A percentile compares a stretch with the other conserved stretches of the same genome.
Conservation (phyloP, 2,329 filamentous ascomycete species). For the Aphanocladium album region DNA sequence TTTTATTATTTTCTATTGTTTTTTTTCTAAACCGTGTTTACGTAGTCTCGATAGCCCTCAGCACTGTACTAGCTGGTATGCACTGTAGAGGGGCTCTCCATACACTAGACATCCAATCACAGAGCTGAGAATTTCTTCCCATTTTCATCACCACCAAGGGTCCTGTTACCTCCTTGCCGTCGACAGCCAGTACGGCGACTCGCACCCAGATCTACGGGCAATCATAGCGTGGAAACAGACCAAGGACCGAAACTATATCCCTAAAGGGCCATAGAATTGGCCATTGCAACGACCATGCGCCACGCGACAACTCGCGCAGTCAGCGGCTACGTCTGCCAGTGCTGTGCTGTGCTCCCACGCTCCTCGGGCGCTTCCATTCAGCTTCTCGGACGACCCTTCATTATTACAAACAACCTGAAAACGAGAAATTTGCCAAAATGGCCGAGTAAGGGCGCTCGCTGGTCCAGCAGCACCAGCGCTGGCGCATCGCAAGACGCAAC, state of each 20-base stretch:
- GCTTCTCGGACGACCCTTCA: slow-evolving; percentile 20
- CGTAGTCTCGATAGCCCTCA: too few species aligned
- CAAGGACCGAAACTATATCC: not conserved
- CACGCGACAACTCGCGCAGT: slow-evolving; percentile 28
- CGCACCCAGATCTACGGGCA: not conserved
- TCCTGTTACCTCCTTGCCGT: not conserved
- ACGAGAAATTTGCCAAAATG: not conserved
- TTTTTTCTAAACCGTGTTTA: too few species aligned
- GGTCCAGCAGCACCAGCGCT: slow-evolving; percentile 23
- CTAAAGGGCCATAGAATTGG: too few species aligned
- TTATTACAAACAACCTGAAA: slow-evolving; percentile 8
- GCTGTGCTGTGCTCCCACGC: slow-evolving; percentile 34
- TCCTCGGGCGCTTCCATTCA: slow-evolving; percentile 18
- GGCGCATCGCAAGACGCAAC: not conserved
- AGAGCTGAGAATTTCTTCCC: slow-evolving; percentile 8
- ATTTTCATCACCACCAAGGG: not conserved
- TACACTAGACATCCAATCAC: not conserved
- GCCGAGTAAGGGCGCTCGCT: slow-evolving; percentile 19
- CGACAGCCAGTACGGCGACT: not conserved
- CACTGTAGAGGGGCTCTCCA: not conserved
- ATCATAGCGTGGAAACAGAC: not conserved
- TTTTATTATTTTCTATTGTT: too few species aligned
- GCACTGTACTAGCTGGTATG: not conserved
- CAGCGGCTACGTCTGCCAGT: slow-evolving; percentile 38
- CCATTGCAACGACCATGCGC: slow-evolving; percentile 29